These are phyloP conservation scores for Dendrobium chrysotoxum DNA, from an alignment of 106 monocot genomes.

Conservation along the genomic window DNA sequence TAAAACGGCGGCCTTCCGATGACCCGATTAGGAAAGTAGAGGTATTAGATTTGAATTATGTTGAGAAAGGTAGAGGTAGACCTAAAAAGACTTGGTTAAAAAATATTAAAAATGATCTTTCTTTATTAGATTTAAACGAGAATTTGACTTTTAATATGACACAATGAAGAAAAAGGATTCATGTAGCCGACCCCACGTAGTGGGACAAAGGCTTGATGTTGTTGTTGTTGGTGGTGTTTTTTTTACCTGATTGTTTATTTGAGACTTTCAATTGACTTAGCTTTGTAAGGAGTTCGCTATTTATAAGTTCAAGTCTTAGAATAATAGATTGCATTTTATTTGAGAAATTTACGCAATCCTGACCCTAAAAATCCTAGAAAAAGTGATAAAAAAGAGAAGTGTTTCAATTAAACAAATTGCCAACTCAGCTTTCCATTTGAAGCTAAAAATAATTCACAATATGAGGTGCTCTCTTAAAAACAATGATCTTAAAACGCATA, in stretches of 20 bases:
- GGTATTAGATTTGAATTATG: no score
- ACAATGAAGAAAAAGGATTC: no score
- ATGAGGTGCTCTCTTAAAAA: background rate
- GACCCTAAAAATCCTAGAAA: background rate
- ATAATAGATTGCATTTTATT: background rate
- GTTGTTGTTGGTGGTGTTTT: no score
- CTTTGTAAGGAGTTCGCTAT: background rate
- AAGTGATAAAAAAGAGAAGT: background rate
- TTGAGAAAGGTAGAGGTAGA: no score
- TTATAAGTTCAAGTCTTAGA: background rate
- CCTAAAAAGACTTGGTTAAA: no score
- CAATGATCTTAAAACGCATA: slow-evolving; percentile 19
- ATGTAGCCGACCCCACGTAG: no score
- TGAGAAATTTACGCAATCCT: background rate
- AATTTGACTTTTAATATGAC: no score
- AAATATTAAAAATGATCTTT: no score
- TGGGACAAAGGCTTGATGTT: no score
- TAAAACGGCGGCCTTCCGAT: no score
- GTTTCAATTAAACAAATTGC: background rate
- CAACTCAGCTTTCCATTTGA: background rate
- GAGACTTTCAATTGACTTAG: background rate
- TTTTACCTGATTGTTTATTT: background rate
- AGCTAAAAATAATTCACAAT: background rate
- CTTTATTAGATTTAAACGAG: no score
- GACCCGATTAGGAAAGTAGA: no score